phyloP scores from a whole-genome alignment of 1,139 yeast species.

The Debaryomyces subglobosus region DNA sequence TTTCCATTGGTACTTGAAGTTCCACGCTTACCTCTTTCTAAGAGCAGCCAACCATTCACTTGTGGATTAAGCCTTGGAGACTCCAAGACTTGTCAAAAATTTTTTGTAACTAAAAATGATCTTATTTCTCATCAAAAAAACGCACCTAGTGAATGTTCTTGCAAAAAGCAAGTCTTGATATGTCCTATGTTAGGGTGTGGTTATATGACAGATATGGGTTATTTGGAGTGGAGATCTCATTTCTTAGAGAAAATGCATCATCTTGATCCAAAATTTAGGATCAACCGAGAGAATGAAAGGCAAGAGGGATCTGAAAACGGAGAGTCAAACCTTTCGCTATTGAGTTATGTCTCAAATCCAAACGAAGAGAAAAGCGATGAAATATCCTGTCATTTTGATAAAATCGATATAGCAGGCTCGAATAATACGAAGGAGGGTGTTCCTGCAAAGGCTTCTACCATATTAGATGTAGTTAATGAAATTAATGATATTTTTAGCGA shows the following conservation, averaged over 20 bases:
- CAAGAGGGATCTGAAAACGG: neutral
- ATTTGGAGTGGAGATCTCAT: conserved; percentile 37
- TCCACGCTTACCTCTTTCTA: conserved; percentile 31
- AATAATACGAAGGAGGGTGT: neutral
- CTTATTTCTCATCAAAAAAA: conserved; percentile 25
- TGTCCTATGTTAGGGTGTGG: conserved; percentile 50
- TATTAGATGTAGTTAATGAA: conserved; percentile 9
- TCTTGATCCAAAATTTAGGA: conserved; percentile 13
- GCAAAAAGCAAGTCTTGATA: conserved; percentile 33
- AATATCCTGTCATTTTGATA: neutral
- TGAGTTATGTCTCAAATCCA: neutral
- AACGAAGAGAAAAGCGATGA: neutral
- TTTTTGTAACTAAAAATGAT: conserved; percentile 21
- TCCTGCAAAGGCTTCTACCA: neutral
- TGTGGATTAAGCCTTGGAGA: conserved; percentile 16
- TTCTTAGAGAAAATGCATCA: conserved; percentile 26
- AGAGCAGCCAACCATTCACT: conserved; percentile 21
- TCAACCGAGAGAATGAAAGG: neutral
- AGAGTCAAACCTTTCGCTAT: neutral
- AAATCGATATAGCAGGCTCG: neutral
- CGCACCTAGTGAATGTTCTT: conserved; percentile 26
- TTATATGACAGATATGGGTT: conserved; percentile 42
- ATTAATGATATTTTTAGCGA: conserved; percentile 19
- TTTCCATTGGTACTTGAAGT: conserved; percentile 33
- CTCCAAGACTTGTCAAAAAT: conserved; percentile 19